phyloP scores from a whole-genome alignment of 2,329 filamentous ascomycete genomes.

The Acrocalymma vagum region DNA sequence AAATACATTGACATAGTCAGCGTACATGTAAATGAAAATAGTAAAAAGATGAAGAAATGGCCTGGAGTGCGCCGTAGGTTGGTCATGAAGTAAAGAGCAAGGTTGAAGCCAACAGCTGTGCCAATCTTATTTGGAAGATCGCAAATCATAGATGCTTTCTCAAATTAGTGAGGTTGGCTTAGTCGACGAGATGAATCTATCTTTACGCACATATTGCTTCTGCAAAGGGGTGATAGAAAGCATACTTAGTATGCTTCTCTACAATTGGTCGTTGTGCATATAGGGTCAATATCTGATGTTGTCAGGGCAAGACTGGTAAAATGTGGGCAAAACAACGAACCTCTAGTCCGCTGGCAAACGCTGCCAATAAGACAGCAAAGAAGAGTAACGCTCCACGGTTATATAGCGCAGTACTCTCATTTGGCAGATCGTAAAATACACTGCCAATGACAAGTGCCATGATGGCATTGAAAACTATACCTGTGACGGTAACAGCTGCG shows the following conservation, averaged over 20 bases:
- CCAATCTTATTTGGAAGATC: slow-evolving; percentile 56
- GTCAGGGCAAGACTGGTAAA: background rate
- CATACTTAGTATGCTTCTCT: slow-evolving; percentile 84
- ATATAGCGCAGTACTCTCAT: slow-evolving; percentile 73
- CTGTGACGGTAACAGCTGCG: slow-evolving; percentile 71
- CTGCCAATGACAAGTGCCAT: slow-evolving; percentile 79
- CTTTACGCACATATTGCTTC: slow-evolving; percentile 71
- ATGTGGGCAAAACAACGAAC: slow-evolving; percentile 55
- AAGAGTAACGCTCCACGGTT: slow-evolving; percentile 79
- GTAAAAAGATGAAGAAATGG: slow-evolving; percentile 52
- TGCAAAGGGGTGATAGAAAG: slow-evolving; percentile 84
- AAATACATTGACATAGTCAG: slow-evolving; percentile 49
- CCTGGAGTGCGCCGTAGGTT: slow-evolving; percentile 49
- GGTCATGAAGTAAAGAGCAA: slow-evolving; percentile 55
- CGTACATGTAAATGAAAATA: slow-evolving; percentile 44
- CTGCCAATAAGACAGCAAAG: slow-evolving; percentile 83
- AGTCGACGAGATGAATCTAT: slow-evolving; percentile 57
- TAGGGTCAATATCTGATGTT: slow-evolving; percentile 72
- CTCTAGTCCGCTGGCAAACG: slow-evolving; percentile 77
- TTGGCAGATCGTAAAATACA: slow-evolving; percentile 77
- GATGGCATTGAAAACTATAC: slow-evolving; percentile 67
- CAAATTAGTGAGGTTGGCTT: background rate
- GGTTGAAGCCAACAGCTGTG: slow-evolving; percentile 50
- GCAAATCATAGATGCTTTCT: slow-evolving; percentile 42
- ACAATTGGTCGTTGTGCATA: slow-evolving; percentile 88